Percentiles rank a stretch among this genome's conserved stretches.
phyloP scores from a whole-genome alignment of 2,329 filamentous ascomycete genomes.

The Berkeleyomyces rouxiae region DNA sequence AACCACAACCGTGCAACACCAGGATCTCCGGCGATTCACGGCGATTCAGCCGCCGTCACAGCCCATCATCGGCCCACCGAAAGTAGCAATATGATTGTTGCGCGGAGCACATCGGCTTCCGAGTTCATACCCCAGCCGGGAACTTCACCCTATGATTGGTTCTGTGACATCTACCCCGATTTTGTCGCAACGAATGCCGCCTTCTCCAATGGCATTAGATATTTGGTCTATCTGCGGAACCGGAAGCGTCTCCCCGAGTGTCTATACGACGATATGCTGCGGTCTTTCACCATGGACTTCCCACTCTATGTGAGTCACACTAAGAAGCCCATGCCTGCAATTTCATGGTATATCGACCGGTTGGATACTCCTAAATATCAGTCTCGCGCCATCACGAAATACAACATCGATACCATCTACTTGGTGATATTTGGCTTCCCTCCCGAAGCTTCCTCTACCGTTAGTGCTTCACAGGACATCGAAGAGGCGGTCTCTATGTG shows the following conservation, averaged over 20 bases:
- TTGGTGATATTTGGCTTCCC: neutral
- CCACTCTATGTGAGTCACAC: conserved; percentile 23
- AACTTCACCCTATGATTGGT: conserved; percentile 23
- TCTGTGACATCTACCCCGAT: conserved; percentile 27
- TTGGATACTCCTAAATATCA: conserved; percentile 19
- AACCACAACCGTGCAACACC: neutral
- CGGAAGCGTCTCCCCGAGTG: conserved; percentile 24
- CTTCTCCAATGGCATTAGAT: conserved; percentile 31
- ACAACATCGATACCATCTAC: conserved; percentile 21
- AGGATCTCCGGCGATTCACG: neutral
- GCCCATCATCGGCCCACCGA: neutral
- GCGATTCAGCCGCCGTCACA: neutral
- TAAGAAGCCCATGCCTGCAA: conserved; percentile 21
- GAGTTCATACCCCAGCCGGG: neutral
- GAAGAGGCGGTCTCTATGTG: neutral
- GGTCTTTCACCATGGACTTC: conserved; percentile 27
- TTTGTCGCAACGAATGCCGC: conserved; percentile 24
- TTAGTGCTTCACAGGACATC: neutral
- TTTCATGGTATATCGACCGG: conserved; percentile 27
- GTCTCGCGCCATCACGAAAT: conserved; percentile 21
- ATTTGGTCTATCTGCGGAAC: conserved; percentile 24
- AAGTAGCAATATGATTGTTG: neutral
- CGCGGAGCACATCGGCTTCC: neutral
- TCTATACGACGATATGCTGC: conserved; percentile 37
- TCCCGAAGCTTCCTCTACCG: neutral